phyloP scores from a whole-genome alignment of 805 yeast species.

The Ascoidea asiatica region DNA sequence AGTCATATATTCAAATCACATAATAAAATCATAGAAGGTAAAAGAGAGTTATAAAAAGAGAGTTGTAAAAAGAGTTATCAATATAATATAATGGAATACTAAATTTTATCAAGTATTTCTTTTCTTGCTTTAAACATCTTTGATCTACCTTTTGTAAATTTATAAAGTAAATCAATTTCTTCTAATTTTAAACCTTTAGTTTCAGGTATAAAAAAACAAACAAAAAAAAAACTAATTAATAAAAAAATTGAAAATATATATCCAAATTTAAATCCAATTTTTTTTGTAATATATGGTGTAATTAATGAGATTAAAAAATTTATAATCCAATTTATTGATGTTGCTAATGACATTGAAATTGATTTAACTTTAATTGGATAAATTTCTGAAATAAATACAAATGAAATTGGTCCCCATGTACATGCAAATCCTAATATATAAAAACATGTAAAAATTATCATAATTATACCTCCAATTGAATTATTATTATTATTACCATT shows the following conservation, averaged over 20 bases:
- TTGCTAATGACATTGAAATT: constrained; percentile 29
- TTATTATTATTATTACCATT: constrained; percentile 25
- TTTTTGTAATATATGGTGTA: constrained; percentile 51
- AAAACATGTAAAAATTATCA: constrained; percentile 37
- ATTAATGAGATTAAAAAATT: constrained; percentile 51
- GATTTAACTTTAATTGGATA: constrained; percentile 64
- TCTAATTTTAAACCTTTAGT: constrained; percentile 49
- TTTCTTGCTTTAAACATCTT: no score
- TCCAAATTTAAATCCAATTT: constrained; percentile 56
- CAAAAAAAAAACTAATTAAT: constrained; percentile 30
- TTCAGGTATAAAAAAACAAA: constrained; percentile 46
- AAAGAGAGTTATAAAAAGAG: no score
- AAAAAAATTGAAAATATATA: constrained; percentile 29
- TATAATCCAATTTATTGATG: no score
- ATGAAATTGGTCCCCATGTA: constrained; percentile 74
- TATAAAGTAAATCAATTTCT: constrained; percentile 39
- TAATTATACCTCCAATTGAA: no score
- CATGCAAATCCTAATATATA: constrained; percentile 68
- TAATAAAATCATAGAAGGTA: no score
- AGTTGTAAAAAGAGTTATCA: no score
- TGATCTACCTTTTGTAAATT: no score
- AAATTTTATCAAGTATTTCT: no score
- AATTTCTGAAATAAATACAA: constrained; percentile 49
- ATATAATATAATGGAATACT: no score
- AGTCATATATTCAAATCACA: no score